phyloP scores from a whole-genome alignment of 108 stramenopile genomes.

The Discostella stelligeroides region DNA sequence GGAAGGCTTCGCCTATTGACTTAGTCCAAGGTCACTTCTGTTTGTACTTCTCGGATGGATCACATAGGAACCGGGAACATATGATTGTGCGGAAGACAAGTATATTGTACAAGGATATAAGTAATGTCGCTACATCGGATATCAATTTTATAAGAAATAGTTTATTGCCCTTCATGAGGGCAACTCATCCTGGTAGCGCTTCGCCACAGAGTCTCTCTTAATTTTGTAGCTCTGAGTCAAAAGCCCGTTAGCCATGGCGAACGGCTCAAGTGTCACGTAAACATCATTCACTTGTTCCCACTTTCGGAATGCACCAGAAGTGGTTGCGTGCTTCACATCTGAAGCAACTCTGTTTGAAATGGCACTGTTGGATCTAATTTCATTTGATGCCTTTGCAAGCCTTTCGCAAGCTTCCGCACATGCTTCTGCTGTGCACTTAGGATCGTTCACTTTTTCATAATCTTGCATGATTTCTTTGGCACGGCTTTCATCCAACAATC shows the following conservation, averaged over 20 bases:
- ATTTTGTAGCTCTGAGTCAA: slow-evolving; percentile 96
- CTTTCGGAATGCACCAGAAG: slow-evolving; percentile 55
- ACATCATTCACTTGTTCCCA: slow-evolving; percentile 84
- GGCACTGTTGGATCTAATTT: slow-evolving; percentile 56
- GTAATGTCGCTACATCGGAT: background rate
- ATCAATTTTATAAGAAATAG: background rate
- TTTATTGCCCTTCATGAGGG: slow-evolving; percentile 14
- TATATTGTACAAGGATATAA: background rate
- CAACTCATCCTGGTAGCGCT: slow-evolving; percentile 75
- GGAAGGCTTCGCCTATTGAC: too few relatives aligned
- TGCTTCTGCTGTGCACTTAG: slow-evolving; percentile 72
- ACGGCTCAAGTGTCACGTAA: slow-evolving; percentile 89
- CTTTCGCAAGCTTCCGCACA: slow-evolving; percentile 51
- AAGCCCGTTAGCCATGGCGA: slow-evolving; percentile 93
- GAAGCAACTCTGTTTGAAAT: slow-evolving; percentile 52
- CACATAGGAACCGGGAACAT: too few relatives aligned
- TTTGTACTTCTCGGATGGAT: too few relatives aligned
- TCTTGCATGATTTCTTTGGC: slow-evolving; percentile 56
- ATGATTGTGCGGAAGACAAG: too few relatives aligned
- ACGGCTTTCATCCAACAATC: slow-evolving; percentile 55
- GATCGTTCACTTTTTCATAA: slow-evolving; percentile 74
- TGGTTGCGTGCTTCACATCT: slow-evolving; percentile 62
- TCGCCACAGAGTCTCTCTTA: slow-evolving; percentile 84
- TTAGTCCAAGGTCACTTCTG: too few relatives aligned
- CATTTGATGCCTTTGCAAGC: slow-evolving; percentile 59